Percentiles rank a stretch among this genome's conserved stretches.
These are phyloP conservation scores for Colletotrichum endophyticum DNA, from an alignment of 2,329 filamentous ascomycete genomes.

Conservation along the genomic window DNA sequence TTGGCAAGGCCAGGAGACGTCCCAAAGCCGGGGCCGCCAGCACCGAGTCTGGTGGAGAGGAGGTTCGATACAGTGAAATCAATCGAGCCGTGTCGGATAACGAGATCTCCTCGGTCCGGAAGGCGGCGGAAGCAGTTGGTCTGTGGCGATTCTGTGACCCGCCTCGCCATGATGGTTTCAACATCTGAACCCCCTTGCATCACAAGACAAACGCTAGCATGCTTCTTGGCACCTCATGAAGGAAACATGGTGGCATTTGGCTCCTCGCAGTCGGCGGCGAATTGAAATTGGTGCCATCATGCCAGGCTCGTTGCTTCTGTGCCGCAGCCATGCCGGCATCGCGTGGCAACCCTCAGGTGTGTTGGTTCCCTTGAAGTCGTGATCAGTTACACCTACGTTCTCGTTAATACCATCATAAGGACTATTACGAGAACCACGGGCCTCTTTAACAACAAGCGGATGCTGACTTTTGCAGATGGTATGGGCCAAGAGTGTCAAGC, in stretches of 20 bases:
- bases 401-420: not conserved
- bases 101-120: constrained; percentile 70
- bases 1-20: constrained; percentile 68
- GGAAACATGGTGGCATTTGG: not conserved
- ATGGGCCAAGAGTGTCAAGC: not conserved
- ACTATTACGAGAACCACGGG: not conserved
- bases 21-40: constrained; percentile 35
- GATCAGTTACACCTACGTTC: not conserved
- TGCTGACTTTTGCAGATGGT: not conserved
- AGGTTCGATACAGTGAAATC: constrained; percentile 76
- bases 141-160: constrained; percentile 81
- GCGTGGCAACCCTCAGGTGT: not conserved
- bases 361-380: not conserved
- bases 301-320: not conserved
- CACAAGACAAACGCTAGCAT: not conserved
- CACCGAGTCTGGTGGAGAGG: constrained; percentile 35
- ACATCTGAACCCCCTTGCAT: constrained; percentile 38
- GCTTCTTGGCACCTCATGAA: not conserved
- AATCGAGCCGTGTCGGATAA: constrained; percentile 71
- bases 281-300: not conserved
- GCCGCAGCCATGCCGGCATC: not conserved
- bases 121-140: constrained; percentile 72
- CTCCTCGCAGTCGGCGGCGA: not conserved
- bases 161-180: constrained; percentile 56
- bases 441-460: not conserved